phyloP scores from a whole-genome alignment of 2,329 filamentous ascomycete genomes.

The Trichophyton simii region DNA sequence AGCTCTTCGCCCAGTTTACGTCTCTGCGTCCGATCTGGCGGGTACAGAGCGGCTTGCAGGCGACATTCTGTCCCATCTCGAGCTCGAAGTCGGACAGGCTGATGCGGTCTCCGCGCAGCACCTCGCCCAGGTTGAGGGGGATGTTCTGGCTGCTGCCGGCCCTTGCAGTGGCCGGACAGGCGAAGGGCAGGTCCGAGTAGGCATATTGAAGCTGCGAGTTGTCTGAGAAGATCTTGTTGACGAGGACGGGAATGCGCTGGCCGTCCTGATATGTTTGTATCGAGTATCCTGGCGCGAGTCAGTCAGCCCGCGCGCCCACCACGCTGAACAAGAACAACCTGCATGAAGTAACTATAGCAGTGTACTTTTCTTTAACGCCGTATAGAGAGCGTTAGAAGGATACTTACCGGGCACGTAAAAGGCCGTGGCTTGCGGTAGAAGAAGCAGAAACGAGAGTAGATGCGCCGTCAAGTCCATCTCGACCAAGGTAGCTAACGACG shows the following conservation, averaged over 20 bases:
- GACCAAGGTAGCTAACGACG: neutral
- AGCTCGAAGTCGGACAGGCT: conserved; percentile 73
- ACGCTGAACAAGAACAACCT: neutral
- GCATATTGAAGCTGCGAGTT: conserved; percentile 84
- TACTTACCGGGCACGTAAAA: conserved; percentile 75
- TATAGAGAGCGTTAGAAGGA: neutral
- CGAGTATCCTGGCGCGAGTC: conserved; percentile 53
- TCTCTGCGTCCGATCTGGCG: conserved; percentile 52
- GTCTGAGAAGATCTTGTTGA: conserved; percentile 87
- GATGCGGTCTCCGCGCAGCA: conserved; percentile 76
- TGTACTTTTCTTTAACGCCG: neutral
- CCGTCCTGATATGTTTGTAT: conserved; percentile 65
- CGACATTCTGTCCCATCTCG: conserved; percentile 60
- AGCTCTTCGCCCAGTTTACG: conserved; percentile 53
- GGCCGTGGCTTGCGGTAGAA: conserved; percentile 43
- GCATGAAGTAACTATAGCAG: neutral
- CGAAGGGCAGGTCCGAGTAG: conserved; percentile 77
- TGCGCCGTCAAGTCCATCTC: neutral
- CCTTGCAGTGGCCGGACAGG: conserved; percentile 64
- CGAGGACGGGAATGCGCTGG: conserved; percentile 69
- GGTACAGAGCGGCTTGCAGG: conserved; percentile 61
- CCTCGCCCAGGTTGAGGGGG: conserved; percentile 72
- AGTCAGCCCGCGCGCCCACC: conserved; percentile 9
- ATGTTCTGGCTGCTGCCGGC: conserved; percentile 62
- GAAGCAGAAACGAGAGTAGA: conserved; percentile 9